Conservation (phyloP, 768 basidiomycete genomes). For the Calocera viscosa region DNA sequence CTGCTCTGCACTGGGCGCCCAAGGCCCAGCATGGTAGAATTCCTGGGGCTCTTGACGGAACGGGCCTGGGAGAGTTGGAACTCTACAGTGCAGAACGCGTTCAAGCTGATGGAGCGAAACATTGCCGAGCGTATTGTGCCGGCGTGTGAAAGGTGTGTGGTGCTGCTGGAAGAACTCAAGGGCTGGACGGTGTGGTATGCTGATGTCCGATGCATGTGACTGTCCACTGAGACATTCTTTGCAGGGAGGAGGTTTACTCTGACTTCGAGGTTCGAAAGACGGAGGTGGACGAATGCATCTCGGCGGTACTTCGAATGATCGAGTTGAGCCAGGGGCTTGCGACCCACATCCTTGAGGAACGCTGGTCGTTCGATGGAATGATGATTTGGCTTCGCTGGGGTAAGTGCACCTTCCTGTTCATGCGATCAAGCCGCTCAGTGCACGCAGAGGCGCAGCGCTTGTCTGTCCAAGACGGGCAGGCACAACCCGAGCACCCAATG, state of each 20-base stretch:
- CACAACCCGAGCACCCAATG: conserved; percentile 35
- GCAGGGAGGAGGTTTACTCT: conserved; percentile 43
- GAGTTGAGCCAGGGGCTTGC: conserved; percentile 58
- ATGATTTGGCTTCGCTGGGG: conserved; percentile 66
- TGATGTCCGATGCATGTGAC: conserved; percentile 18
- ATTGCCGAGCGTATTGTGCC: conserved; percentile 29
- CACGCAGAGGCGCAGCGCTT: neutral
- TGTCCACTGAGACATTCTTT: conserved; percentile 15
- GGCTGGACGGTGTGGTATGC: conserved; percentile 63
- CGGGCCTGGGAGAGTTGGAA: neutral
- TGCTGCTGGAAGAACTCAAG: conserved; percentile 62
- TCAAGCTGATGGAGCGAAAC: neutral
- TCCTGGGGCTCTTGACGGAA: conserved; percentile 35
- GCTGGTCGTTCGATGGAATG: conserved; percentile 64
- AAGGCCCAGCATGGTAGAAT: conserved; percentile 60
- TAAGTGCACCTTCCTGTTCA: conserved; percentile 22
- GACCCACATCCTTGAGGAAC: conserved; percentile 50
- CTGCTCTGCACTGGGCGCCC: conserved; percentile 58
- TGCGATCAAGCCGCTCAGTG: neutral
- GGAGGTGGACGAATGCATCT: conserved; percentile 43
- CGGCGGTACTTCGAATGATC: conserved; percentile 44
- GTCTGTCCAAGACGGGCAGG: conserved; percentile 29
- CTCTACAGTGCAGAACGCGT: neutral
- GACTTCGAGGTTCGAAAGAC: conserved; percentile 42
- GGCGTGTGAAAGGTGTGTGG: conserved; percentile 61